Evolutionary conservation across 805 yeast species (phyloP).

Genomic region (Candida ulmi): DNA sequence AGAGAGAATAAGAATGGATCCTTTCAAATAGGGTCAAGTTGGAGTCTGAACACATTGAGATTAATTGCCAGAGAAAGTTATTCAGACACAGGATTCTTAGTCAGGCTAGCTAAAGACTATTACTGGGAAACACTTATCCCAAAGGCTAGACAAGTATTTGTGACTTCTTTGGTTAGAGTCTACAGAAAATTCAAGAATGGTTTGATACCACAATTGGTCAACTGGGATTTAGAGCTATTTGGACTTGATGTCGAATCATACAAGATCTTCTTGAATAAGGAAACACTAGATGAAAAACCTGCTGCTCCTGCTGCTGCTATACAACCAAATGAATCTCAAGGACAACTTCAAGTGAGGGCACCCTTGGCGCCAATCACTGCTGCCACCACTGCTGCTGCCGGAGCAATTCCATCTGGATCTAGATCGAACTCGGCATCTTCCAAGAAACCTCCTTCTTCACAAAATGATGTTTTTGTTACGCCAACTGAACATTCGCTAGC

Average conservation of each 20-base stretch:
- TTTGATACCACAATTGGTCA: conserved; percentile 44
- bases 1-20: conserved; percentile 69
- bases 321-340: neutral
- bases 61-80: conserved; percentile 48
- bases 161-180: conserved; percentile 44
- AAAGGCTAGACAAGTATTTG: conserved; percentile 54
- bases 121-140: conserved; percentile 71
- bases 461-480: no score
- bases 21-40: conserved; percentile 87
- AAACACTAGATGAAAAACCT: neutral
- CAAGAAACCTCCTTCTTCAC: no score
- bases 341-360: no score
- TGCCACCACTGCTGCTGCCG: no score
- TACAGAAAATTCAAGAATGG: conserved; percentile 54
- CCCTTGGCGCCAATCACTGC: no score
- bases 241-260: conserved; percentile 34
- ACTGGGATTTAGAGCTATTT: conserved; percentile 42
- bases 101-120: conserved; percentile 68
- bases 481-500: no score
- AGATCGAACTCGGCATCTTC: no score
- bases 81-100: conserved; percentile 50
- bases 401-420: no score
- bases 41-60: conserved; percentile 74
- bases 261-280: conserved; percentile 17
- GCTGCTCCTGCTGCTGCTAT: neutral